Evolutionary conservation across 148 eudicot genomes (phyloP).

Genomic region (Rhododendron kiyosumense): DNA sequence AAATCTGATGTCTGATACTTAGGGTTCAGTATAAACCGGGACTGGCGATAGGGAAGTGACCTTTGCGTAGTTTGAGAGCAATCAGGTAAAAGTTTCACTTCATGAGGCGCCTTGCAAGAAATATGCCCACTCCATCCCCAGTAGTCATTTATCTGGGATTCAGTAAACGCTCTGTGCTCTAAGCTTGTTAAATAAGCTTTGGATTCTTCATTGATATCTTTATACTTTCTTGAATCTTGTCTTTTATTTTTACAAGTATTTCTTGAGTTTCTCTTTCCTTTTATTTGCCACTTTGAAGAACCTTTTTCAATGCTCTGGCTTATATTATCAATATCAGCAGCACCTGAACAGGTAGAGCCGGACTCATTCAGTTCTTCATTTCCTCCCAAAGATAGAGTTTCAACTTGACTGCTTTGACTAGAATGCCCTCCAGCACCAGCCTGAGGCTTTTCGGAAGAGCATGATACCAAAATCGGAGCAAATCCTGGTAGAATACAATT

Average conservation of each 20-base stretch:
- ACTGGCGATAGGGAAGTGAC: constrained; percentile 44
- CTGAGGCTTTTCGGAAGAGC: constrained; percentile 23
- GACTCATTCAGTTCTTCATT: constrained; percentile 39
- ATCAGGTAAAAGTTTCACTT: constrained; percentile 10
- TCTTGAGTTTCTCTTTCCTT: constrained; percentile 70
- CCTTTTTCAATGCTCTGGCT: constrained; percentile 36
- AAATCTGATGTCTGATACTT: constrained; percentile 40
- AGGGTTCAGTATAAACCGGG: constrained; percentile 43
- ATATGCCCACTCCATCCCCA: constrained; percentile 35
- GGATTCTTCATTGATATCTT: constrained; percentile 27
- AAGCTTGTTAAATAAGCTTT: constrained; percentile 22
- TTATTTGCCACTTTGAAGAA: constrained; percentile 72
- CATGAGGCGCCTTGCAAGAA: constrained; percentile 11
- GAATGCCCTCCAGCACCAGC: constrained; percentile 23
- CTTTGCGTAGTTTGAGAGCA: constrained; percentile 21
- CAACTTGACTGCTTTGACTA: constrained; percentile 40
- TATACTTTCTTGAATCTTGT: constrained; percentile 20
- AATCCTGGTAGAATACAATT: constrained; percentile 21
- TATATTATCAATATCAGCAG: constrained; percentile 22
- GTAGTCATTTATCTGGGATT: constrained; percentile 26
- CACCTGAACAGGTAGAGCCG: constrained; percentile 44
- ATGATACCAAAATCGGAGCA: constrained; percentile 9
- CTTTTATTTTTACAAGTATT: constrained; percentile 32
- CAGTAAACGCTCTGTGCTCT: constrained; percentile 15
- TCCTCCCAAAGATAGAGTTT: constrained; percentile 38